Evolutionary conservation across 1,139 yeast genomes (phyloP), one percentile per base, ranked within the genome.

Genomic region (Wickerhamomyces sp.): DNA sequence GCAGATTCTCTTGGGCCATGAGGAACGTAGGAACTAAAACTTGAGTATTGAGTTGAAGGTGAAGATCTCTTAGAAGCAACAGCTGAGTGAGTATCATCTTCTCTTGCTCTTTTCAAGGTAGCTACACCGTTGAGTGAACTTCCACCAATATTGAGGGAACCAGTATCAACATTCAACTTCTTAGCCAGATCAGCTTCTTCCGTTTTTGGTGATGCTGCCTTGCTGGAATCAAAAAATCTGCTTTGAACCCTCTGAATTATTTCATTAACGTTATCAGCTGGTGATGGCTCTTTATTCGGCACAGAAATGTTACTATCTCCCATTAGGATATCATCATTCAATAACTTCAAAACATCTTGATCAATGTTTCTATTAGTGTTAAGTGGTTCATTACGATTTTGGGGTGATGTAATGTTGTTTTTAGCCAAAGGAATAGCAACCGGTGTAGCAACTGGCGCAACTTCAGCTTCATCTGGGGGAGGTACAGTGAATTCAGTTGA

Each of bases 261-360:
- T 29, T 29, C 31, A 29, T 29, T 29, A 3, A 11, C 23, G 23
- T 18, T 18, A 18, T 18, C 23, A 18, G 23, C 23, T 18, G 23
- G 23, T 18, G 23, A 18, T 3, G 23, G 23, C 23, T 18, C 23
- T 5, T 5, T 18, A 18, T 18, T 18, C 23, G 23, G 23, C 23
- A 18, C 23, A 18, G 23, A 18, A 18, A 3, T 18, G 5, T 18
- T 18, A 18, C 23, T 13, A 26, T 15, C 13, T 7, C 37, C 34
- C 10, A 34, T 34, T 27, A 45, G 30, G 18, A 26, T 36, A 39
- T 45, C 46, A 37, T 45, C 47, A 29, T 44, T 35, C 18, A 47
- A n/a, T 10, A 47, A 27, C 15, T 35, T 38, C 30, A 47, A 9
- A 11, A 49, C 47, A 34, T 36, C 34, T 29, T 43, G 43, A 33